Evolutionary conservation across 1,284 basidiomycete species (phyloP).

Genomic region (Ceratobasidium sp.): DNA sequence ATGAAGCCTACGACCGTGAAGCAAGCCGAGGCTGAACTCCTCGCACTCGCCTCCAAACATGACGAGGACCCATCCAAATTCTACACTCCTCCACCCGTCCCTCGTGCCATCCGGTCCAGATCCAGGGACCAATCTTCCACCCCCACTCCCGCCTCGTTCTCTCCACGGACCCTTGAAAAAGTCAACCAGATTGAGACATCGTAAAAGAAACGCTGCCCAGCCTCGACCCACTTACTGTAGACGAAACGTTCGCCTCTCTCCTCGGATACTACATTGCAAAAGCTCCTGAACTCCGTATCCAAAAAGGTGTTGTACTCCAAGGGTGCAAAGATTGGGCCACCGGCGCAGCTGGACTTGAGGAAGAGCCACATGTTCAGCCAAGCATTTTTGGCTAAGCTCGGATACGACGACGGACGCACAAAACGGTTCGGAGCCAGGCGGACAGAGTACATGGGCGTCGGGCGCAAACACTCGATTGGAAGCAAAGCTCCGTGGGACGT

Average conservation of each 20-base stretch:
- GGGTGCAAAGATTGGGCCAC: constrained; percentile 73
- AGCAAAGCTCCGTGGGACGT: neutral
- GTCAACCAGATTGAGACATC: constrained; percentile 50
- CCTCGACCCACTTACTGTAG: constrained; percentile 64
- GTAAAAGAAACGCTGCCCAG: constrained; percentile 49
- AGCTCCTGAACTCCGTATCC: constrained; percentile 58
- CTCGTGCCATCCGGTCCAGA: constrained; percentile 11
- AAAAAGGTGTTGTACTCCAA: constrained; percentile 59
- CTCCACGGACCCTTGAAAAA: constrained; percentile 38
- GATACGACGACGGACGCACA: constrained; percentile 31
- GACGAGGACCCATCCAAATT: constrained; percentile 57
- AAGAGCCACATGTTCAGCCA: constrained; percentile 37
- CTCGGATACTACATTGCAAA: constrained; percentile 79
- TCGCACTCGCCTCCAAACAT: constrained; percentile 57
- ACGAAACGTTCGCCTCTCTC: constrained; percentile 71
- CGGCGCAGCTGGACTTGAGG: constrained; percentile 58
- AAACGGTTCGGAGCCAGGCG: constrained; percentile 8
- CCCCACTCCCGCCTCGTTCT: constrained; percentile 16
- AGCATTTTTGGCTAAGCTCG: constrained; percentile 32
- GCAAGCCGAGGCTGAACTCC: constrained; percentile 61
- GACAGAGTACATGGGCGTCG: neutral
- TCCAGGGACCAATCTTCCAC: neutral
- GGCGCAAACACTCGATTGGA: neutral
- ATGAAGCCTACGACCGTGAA: constrained; percentile 65
- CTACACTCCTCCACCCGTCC: constrained; percentile 39